Evolutionary conservation across 345 rosid genomes (phyloP).

Genomic region (Moricandia moricandioides): DNA sequence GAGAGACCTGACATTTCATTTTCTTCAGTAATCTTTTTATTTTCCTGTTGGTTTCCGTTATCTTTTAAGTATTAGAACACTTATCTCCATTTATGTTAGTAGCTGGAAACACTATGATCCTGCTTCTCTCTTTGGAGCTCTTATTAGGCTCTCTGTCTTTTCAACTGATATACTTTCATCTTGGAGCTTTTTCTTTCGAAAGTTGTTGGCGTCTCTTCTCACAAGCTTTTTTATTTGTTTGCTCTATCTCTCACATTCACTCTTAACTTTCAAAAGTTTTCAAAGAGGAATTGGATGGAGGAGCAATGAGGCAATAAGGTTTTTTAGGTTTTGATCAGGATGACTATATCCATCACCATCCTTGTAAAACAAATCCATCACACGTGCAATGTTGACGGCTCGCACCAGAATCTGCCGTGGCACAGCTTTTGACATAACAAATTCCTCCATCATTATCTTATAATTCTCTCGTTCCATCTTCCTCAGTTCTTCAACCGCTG

Average conservation of each 20-base stretch:
- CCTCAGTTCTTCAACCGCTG: neutral
- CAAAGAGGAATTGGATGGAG: neutral
- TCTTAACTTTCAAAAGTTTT: neutral
- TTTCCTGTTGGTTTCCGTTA: neutral
- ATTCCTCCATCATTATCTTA: neutral
- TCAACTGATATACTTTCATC: constrained; percentile 15
- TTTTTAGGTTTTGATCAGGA: neutral
- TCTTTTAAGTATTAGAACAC: constrained; percentile 42
- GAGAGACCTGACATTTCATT: constrained; percentile 36
- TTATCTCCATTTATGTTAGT: constrained; percentile 36
- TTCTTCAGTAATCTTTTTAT: constrained; percentile 19
- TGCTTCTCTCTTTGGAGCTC: constrained; percentile 39
- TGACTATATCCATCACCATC: neutral
- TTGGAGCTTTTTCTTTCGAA: constrained; percentile 21
- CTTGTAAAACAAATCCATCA: neutral
- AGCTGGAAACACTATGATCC: constrained; percentile 41
- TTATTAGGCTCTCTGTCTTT: constrained; percentile 19
- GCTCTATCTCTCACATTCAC: neutral
- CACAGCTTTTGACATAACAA: neutral
- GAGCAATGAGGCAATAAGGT: neutral
- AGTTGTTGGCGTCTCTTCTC: constrained; percentile 4
- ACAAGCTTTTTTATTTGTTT: neutral
- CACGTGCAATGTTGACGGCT: neutral
- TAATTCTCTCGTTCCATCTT: neutral
- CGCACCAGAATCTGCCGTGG: constrained; percentile 9